phyloP scores from a whole-genome alignment of 1,139 yeast genomes.

The Taiozyma sp. region DNA sequence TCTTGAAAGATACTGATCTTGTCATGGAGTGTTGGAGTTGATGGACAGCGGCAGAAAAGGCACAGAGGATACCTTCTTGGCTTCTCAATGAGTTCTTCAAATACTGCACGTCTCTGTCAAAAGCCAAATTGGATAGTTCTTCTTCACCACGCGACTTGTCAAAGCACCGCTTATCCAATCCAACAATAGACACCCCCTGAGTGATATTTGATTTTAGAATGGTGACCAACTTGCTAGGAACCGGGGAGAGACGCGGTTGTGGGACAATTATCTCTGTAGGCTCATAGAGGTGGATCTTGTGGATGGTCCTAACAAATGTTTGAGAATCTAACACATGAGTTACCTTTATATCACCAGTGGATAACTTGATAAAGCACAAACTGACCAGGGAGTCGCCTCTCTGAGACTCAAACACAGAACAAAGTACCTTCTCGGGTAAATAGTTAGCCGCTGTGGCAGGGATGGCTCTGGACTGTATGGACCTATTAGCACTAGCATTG shows the following conservation, averaged over 20 bases:
- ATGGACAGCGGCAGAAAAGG: conserved; percentile 32
- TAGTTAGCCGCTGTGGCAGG: conserved; percentile 16
- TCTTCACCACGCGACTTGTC: conserved; percentile 24
- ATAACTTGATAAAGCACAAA: conserved; percentile 31
- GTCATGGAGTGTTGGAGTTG: conserved; percentile 14
- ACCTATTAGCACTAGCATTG: background rate
- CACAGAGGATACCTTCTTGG: conserved; percentile 28
- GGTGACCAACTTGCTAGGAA: conserved; percentile 31
- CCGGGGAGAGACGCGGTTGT: conserved; percentile 23
- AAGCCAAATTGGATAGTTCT: conserved; percentile 19
- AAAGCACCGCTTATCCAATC: conserved; percentile 25
- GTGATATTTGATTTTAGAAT: conserved; percentile 32
- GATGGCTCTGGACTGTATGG: background rate
- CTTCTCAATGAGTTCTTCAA: conserved; percentile 22
- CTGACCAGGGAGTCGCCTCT: conserved; percentile 31
- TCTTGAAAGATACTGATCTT: conserved; percentile 18
- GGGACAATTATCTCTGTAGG: conserved; percentile 37
- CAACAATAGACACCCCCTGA: conserved; percentile 23
- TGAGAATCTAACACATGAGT: conserved; percentile 38
- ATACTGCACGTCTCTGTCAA: conserved; percentile 18
- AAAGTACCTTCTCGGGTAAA: conserved; percentile 23
- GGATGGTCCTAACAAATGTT: conserved; percentile 40
- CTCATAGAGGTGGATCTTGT: conserved; percentile 33
- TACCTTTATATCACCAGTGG: conserved; percentile 33
- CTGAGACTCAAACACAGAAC: conserved; percentile 30